Base-by-base conservation (phyloP, 371 early-diverging fungal genomes). In the Lichtheimia corymbifera region DNA sequence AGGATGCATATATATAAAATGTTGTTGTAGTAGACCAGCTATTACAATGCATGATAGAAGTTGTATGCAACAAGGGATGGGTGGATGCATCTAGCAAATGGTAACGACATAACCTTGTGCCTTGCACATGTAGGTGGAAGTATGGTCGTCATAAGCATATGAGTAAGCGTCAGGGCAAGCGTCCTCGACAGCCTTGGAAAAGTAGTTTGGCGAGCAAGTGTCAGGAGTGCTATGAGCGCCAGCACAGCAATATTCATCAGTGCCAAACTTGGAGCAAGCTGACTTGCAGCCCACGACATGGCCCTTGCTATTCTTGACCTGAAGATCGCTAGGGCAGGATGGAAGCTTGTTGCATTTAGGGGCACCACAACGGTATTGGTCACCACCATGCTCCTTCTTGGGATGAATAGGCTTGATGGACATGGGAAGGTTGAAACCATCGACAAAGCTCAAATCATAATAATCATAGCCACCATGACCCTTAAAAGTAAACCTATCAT, bases 81-180 rank as follows among this genome's bases (percentile, higher is more conserved):
- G 11, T 11, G 11, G 35, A 35, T 35, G 35, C 35, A 35, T 35
- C 35, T 35, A 35, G 62, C 83, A 82, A 62, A 82, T 74, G 22
- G 65, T 64, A 44, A 82, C 68, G 44, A 57, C 60, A 67, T 81
- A 83, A 5, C 55, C 58, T 14, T 59, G 52, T 25, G 73, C 66
- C 25, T 58, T 49, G 64, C 83, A 83, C 24, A 67, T 65, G 62
- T 68, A 81, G 2, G 80, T 74, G 53, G 70, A 69, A 2, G 76
- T 73, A 14, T 58, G 53, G 62, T 83, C 84, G 62, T 83, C 84
- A 50, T 77, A 82, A 27, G 80, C 79, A 70, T 73, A 83, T n/a
- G 72, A 73, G 61, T 78, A 78, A 22, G 70, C 62, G 47, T 75
- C 65, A 47, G 79, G 76, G 30, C 79, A 78, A 9, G 58, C 62